Evolutionary conservation across 1,284 basidiomycete genomes (phyloP).

Genomic region (Inonotus hispidus): DNA sequence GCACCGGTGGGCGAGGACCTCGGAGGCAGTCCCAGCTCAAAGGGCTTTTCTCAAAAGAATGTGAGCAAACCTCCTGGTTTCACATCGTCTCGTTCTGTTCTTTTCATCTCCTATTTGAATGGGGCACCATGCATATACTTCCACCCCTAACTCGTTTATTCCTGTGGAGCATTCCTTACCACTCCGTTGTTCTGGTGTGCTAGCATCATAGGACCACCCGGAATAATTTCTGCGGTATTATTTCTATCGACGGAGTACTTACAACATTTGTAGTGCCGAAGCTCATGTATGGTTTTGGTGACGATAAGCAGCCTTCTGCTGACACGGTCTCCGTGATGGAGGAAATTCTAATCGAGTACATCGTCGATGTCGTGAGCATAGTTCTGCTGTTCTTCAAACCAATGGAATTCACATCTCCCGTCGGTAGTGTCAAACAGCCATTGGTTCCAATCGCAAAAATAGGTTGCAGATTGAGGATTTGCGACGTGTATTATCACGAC

Average conservation of each 20-base stretch:
- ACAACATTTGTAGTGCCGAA: conserved; percentile 55
- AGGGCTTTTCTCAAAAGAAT: conserved; percentile 20
- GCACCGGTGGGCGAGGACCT: conserved; percentile 9
- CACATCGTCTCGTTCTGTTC: background rate
- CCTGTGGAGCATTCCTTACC: background rate
- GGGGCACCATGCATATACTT: background rate
- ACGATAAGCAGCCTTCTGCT: conserved; percentile 80
- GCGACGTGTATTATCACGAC: conserved; percentile 65
- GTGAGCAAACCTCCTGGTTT: conserved; percentile 9
- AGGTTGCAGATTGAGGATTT: conserved; percentile 78
- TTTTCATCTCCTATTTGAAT: background rate
- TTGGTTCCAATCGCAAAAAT: conserved; percentile 57
- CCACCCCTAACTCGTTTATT: background rate
- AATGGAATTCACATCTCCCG: conserved; percentile 1
- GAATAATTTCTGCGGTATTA: background rate
- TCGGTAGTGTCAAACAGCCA: conserved; percentile 64
- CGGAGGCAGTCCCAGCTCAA: conserved; percentile 18
- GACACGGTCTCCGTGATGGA: conserved; percentile 92
- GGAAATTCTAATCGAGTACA: conserved; percentile 89
- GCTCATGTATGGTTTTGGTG: conserved; percentile 95
- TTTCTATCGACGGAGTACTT: background rate
- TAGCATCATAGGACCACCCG: conserved; percentile 1
- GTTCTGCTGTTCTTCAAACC: conserved; percentile 19
- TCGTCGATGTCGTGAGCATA: conserved; percentile 74
- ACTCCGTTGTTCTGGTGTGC: conserved; percentile 2